Evolutionary conservation across 1,284 basidiomycete genomes (phyloP).

Genomic region (Austroboletus olivaceoglutinosus): DNA sequence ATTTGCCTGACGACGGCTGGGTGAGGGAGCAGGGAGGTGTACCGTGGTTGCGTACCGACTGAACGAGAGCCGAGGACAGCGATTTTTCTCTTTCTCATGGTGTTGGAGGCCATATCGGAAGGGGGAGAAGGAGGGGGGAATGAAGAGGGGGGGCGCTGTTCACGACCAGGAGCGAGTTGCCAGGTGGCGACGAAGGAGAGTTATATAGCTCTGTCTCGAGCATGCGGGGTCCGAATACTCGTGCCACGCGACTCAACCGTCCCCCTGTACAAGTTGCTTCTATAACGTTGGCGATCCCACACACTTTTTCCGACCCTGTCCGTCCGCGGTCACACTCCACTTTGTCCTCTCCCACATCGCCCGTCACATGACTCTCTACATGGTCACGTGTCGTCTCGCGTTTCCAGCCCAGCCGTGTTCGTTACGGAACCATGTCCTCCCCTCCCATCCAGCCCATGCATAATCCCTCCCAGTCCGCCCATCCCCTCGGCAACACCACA

Average conservation of each 20-base stretch:
- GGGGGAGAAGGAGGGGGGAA: constrained; percentile 6
- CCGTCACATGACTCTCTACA: background rate
- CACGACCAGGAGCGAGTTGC: background rate
- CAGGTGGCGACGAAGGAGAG: background rate
- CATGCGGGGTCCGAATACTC: constrained; percentile 32
- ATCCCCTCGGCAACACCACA: constrained; percentile 67
- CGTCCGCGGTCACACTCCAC: too few relatives aligned
- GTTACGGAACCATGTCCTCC: constrained; percentile 41
- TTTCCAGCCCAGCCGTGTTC: background rate
- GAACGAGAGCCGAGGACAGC: constrained; percentile 78
- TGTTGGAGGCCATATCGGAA: constrained; percentile 50
- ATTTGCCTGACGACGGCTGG: constrained; percentile 59
- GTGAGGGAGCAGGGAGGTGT: constrained; percentile 14
- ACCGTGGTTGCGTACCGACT: constrained; percentile 55
- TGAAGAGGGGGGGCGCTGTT: constrained; percentile 17
- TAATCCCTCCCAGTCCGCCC: constrained; percentile 77
- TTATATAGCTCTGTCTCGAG: constrained; percentile 21
- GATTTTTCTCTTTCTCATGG: constrained; percentile 80
- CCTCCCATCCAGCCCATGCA: constrained; percentile 84
- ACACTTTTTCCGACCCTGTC: background rate
- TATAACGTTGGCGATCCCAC: constrained; percentile 23
- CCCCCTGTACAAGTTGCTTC: constrained; percentile 22
- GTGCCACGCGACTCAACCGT: constrained; percentile 15
- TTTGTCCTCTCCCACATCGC: too few relatives aligned
- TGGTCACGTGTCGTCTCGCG: constrained; percentile 15